Evolutionary conservation across 2,329 filamentous ascomycete species (phyloP), one percentile per base, ranked within the genome.

Genomic region (Orbilia blumenaviensis): DNA sequence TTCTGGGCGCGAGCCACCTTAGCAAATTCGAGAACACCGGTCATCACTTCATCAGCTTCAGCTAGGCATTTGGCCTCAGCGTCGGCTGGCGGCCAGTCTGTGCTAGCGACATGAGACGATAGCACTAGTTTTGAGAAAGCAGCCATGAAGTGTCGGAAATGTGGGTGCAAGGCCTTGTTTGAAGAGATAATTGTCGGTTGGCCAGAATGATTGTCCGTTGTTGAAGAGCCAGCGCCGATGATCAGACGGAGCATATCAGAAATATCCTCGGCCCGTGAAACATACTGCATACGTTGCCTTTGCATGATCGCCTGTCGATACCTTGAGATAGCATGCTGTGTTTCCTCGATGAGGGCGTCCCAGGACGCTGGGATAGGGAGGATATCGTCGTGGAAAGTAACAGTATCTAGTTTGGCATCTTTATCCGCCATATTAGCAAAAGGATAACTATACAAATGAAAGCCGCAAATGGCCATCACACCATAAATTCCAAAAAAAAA

Each of bases 131-230:
- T 99, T n/a, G 95, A 98, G 83, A 99, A 99, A 80, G 96, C 94
- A 48, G 95, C 98, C 95, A 99, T 99, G 90, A 98, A 98, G 82
- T 98, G 95, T 64, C 95, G 88, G 84, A 99, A 99, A 83, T 98
- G 94, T 23, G 95, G 95, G 81, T 98, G 98, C 14, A 99, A 86
- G 0, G 93, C 92, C 83, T 98, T 98, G 85, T 99, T 99, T 3
- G 93, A 96, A 5, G 94, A 97, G 75, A 99, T 99, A 81, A 99
- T 97, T n/a, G 95, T 98, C 3, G 95, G 95, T 80, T 98, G 96
- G 44, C 95, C 95, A 18, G 95, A 98, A 82, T 99, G 95, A 81
- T 99, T 99, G 83, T 99, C 95, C 0, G 95, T 99, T 1, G 95
- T 99, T 66, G 94, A 93, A 34, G 95, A 99, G 7, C 94, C 95